Evolutionary conservation across 192 early-diverging fungal genomes (phyloP).

Genomic region (Coemansia sp.): DNA sequence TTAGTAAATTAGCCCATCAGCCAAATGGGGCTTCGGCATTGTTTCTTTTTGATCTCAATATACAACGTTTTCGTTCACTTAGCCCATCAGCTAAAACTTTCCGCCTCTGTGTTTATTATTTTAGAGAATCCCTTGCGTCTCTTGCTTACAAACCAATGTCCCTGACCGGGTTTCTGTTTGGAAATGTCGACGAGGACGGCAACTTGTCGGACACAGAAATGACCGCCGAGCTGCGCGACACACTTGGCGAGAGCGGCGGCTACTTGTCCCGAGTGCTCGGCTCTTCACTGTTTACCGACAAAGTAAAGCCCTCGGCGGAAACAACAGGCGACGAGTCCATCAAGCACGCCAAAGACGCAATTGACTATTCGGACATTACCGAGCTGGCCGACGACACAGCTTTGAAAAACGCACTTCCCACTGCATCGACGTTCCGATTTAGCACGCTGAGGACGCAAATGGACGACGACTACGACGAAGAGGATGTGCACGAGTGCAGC

Average conservation of each 20-base stretch:
- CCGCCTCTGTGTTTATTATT: neutral
- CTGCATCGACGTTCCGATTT: conserved; percentile 12
- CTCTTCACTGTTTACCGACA: conserved; percentile 31
- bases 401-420: conserved; percentile 4
- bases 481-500: conserved; percentile 12
- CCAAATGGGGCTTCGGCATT: no score
- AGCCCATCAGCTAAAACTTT: no score
- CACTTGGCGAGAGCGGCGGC: conserved; percentile 32
- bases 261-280: conserved; percentile 40
- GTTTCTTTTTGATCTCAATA: no score
- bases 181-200: conserved; percentile 87
- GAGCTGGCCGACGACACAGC: conserved; percentile 71
- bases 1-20: neutral
- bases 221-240: conserved; percentile 53
- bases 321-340: no score
- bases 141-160: conserved; percentile 53
- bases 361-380: conserved; percentile 82
- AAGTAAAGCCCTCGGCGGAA: conserved; percentile 6
- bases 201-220: conserved; percentile 66
- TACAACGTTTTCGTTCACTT: no score
- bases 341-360: conserved; percentile 65
- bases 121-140: neutral
- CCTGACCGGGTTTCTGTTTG: conserved; percentile 76
- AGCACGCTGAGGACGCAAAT: conserved; percentile 37
- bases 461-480: conserved; percentile 60